Conservation (phyloP, 805 yeast genomes). For the Saccharomycopsis fodiens region DNA sequence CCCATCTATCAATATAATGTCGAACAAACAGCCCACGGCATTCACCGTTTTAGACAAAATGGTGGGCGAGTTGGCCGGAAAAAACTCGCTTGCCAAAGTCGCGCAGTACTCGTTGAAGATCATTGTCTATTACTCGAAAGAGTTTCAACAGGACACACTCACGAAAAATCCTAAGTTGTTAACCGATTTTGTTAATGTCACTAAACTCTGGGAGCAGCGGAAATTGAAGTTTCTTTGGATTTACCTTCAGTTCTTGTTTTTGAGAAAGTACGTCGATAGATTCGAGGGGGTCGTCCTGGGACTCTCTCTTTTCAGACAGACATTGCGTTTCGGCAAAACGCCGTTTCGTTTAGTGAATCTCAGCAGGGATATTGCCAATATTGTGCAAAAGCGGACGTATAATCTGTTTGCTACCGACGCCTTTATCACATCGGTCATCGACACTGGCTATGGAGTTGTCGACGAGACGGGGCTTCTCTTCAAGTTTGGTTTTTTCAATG, state of each 20-base stretch:
- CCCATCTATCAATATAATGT: no score
- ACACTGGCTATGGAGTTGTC: constrained; percentile 19
- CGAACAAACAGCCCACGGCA: constrained; percentile 2
- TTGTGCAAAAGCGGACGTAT: neutral
- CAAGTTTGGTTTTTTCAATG: constrained; percentile 9
- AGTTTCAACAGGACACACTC: constrained; percentile 8
- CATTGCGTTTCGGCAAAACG: constrained; percentile 20
- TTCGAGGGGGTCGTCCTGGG: constrained; percentile 11
- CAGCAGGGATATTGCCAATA: neutral
- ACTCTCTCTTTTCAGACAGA: constrained; percentile 19
- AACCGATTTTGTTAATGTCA: neutral
- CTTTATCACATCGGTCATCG: constrained; percentile 13
- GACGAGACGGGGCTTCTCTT: constrained; percentile 20
- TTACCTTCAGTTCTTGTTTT: constrained; percentile 8
- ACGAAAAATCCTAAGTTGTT: neutral
- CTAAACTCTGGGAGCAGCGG: neutral
- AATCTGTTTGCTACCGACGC: constrained; percentile 3
- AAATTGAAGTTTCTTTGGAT: neutral
- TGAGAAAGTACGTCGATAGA: constrained; percentile 9
- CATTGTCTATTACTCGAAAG: constrained; percentile 11
- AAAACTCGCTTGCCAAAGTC: constrained; percentile 17
- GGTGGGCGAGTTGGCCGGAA: constrained; percentile 19
- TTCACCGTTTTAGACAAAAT: constrained; percentile 9
- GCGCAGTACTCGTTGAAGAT: constrained; percentile 16
- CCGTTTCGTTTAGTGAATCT: constrained; percentile 13